Conservation (phyloP, 257 asterid genomes). For the Plantago elongata region DNA sequence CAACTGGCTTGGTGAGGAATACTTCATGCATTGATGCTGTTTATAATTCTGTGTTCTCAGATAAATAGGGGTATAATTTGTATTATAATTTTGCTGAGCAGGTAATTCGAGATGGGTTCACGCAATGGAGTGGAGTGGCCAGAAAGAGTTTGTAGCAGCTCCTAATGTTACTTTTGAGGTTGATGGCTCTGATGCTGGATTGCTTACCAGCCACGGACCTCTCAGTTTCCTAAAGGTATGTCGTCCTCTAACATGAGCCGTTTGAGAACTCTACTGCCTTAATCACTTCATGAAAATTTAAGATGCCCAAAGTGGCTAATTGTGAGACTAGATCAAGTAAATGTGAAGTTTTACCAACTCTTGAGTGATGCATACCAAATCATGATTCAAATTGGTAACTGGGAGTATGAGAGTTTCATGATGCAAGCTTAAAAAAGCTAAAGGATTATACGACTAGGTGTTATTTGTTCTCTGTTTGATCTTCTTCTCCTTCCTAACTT, state of each 20-base stretch:
- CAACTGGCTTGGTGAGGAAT: conserved; percentile 67
- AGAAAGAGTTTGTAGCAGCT: conserved; percentile 57
- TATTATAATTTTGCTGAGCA: conserved; percentile 23
- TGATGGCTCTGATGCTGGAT: conserved; percentile 71
- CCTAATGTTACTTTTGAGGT: conserved; percentile 64
- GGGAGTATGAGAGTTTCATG: too few relatives aligned
- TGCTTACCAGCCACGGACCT: conserved; percentile 68
- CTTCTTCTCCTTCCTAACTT: not conserved
- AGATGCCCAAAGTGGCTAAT: too few relatives aligned
- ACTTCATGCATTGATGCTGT: not conserved
- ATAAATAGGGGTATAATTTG: not conserved
- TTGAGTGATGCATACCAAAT: too few relatives aligned
- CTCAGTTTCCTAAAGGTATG: conserved; percentile 82
- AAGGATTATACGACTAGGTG: too few relatives aligned
- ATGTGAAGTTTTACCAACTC: too few relatives aligned
- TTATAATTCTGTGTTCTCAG: not conserved
- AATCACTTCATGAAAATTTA: too few relatives aligned
- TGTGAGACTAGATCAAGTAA: too few relatives aligned
- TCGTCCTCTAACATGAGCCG: not conserved
- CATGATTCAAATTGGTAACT: too few relatives aligned
- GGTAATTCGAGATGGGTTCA: conserved; percentile 98
- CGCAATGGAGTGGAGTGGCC: conserved; percentile 92
- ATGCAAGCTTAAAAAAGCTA: too few relatives aligned
- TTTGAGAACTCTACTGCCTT: not conserved
- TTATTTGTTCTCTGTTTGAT: not conserved